Conservation (phyloP, 208 protist genomes). For the Trypanosoma grayi region DNA sequence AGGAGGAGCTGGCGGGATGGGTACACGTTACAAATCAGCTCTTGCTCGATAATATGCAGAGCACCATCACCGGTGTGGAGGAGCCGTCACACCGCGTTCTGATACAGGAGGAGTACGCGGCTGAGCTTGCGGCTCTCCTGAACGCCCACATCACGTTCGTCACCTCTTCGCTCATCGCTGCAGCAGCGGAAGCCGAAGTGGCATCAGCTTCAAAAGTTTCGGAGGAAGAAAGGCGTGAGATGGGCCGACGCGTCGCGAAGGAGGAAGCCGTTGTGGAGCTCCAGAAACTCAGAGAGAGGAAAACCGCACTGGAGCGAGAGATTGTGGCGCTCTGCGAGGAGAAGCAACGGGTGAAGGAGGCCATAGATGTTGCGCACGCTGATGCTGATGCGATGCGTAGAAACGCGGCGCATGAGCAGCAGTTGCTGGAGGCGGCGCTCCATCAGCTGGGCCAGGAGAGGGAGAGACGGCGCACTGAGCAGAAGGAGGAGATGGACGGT, state of each 20-base stretch:
- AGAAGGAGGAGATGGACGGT: neutral
- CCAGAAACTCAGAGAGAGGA: neutral
- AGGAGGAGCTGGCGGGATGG: conserved; percentile 28
- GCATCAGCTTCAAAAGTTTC: too few relatives aligned
- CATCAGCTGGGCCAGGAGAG: neutral
- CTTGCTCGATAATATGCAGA: conserved; percentile 11
- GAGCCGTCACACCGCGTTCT: conserved; percentile 19
- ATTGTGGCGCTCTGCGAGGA: neutral
- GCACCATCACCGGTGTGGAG: conserved; percentile 8
- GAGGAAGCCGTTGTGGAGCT: neutral
- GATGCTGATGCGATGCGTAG: neutral
- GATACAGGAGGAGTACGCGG: conserved; percentile 12
- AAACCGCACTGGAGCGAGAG: neutral
- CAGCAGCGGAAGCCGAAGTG: neutral
- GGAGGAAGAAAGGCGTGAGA: neutral
- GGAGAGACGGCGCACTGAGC: neutral
- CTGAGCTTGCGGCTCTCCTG: conserved; percentile 1
- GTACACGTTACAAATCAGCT: conserved; percentile 25
- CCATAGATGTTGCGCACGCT: neutral
- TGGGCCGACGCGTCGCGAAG: neutral
- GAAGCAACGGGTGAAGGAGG: neutral
- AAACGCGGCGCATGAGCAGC: neutral
- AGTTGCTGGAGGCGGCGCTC: neutral
- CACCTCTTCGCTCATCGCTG: neutral
- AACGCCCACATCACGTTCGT: conserved; percentile 7